Evolutionary conservation across 192 early-diverging fungal species (phyloP), one percentile per base, ranked within the genome.

Genomic region (Entomortierella parvispora): DNA sequence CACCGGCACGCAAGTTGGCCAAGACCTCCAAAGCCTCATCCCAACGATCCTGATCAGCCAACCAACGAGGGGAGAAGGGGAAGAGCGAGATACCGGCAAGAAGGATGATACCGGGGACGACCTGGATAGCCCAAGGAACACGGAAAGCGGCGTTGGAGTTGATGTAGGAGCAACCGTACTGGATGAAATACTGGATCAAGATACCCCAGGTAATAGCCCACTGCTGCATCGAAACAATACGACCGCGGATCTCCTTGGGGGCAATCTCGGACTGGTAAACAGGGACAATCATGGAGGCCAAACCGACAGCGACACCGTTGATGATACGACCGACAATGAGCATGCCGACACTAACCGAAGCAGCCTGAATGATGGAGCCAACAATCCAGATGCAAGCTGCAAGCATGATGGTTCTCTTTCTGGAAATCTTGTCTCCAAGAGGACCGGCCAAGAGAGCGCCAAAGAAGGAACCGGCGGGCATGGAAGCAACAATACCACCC

Each of bases 151-250:
- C 83, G 61, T 83, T 62, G 22, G 60, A 49, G 18, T 69, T 34
- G 23, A 81, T 62, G 31, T 58, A 71, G 32, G 71, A 71, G 45
- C 72, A 74, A n/a, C 76, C 89, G 65, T 87, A 90, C 40, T 89
- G 81, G 34, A 89, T 80, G 59, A 86, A 83, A 65, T 82, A 89
- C 25, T 88, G 77, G 34, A 90, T 69, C 26, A 81, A 71, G 23
- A 87, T 86, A 2, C 90, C 96, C 87, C 93, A 92, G 42, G 96
- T 97, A 81, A 97, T 96, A 66, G 93, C 90, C 84, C 93, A 92
- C 78, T 97, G 96, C 62, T 96, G 91, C 42, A 96, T 79, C 31
- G 91, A 88, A 22, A 93, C 90, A 26, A 96, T 85, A 12, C 92
- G 90, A 25, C 94, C 94, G 69, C 95, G 92, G 78, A 95, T 92